Percentiles rank a stretch among this genome's conserved stretches.
These are phyloP conservation scores for Amanita rimosa DNA, from an alignment of 768 basidiomycete species.

Conservation along the genomic window DNA sequence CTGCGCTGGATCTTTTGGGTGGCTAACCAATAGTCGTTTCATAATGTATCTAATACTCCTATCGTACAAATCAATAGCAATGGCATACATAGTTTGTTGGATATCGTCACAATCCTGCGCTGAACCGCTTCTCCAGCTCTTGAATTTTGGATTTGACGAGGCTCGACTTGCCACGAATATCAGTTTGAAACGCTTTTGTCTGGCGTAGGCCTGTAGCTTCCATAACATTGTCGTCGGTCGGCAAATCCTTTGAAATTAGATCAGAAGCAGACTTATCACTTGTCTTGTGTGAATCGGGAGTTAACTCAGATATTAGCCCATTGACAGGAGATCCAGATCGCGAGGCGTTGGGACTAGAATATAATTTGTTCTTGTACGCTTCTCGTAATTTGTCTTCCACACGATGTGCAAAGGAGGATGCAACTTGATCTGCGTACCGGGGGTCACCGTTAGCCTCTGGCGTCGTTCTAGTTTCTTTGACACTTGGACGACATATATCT, in stretches of 20 bases:
- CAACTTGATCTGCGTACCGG: not conserved
- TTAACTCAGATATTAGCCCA: not conserved
- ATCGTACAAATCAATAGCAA: slow-evolving; percentile 1
- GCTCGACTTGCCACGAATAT: not conserved
- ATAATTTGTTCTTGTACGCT: slow-evolving; percentile 2
- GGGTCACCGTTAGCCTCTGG: not conserved
- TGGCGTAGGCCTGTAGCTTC: not conserved
- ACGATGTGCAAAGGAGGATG: slow-evolving; percentile 30
- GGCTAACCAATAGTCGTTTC: slow-evolving; percentile 15
- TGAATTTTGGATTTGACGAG: slow-evolving; percentile 27
- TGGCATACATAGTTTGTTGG: not conserved
- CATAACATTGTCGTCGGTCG: not conserved
- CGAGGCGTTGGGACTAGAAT: not conserved
- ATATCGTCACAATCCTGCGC: slow-evolving; percentile 1
- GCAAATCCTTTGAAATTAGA: not conserved
- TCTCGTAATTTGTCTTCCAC: slow-evolving; percentile 29
- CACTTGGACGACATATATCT: not conserved
- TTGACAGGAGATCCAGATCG: not conserved
- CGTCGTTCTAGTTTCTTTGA: not conserved
- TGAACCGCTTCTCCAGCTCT: slow-evolving; percentile 25
- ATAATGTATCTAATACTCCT: not conserved
- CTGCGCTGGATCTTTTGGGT: slow-evolving; percentile 60
- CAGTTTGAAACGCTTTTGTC: not conserved
- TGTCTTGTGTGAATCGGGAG: not conserved
- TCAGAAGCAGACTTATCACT: not conserved